Evolutionary conservation across 768 basidiomycete species (phyloP).

Genomic region (Tylopilus plumbeoviolaceoides): DNA sequence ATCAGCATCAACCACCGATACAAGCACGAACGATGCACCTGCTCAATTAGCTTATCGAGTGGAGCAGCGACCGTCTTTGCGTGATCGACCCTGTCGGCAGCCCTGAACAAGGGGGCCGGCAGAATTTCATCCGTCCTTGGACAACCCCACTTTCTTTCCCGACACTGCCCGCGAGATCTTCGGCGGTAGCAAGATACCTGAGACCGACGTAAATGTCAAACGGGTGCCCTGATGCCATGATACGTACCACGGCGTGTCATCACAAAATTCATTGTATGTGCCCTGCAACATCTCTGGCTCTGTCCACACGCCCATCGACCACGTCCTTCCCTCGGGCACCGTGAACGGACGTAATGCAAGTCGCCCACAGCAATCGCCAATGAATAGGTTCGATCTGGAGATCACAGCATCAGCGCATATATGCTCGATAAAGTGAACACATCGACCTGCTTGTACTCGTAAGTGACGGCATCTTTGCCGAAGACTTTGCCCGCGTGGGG

Average conservation of each 20-base stretch:
- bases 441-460: slow-evolving; percentile 72
- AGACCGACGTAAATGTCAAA: neutral
- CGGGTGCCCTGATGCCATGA: no score
- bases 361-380: slow-evolving; percentile 89
- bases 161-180: slow-evolving; percentile 63
- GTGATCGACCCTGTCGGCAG: slow-evolving; percentile 34
- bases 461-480: slow-evolving; percentile 70
- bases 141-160: slow-evolving; percentile 39
- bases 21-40: slow-evolving; percentile 29
- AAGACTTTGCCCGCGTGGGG: slow-evolving; percentile 70
- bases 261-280: slow-evolving; percentile 83
- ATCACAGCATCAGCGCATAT: neutral
- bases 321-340: slow-evolving; percentile 54
- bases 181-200: slow-evolving; percentile 71
- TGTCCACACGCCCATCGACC: slow-evolving; percentile 88
- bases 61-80: slow-evolving; percentile 38
- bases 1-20: neutral
- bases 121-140: slow-evolving; percentile 56
- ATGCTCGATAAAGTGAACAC: neutral
- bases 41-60: slow-evolving; percentile 51
- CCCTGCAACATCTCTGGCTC: slow-evolving; percentile 79
- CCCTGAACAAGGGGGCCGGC: slow-evolving; percentile 47
- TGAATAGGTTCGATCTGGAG: slow-evolving; percentile 79
- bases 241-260: slow-evolving; percentile 70
- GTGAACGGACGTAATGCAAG: slow-evolving; percentile 66